Conservation (phyloP, 768 basidiomycete species). For the Clitopilus passeckerianus region DNA sequence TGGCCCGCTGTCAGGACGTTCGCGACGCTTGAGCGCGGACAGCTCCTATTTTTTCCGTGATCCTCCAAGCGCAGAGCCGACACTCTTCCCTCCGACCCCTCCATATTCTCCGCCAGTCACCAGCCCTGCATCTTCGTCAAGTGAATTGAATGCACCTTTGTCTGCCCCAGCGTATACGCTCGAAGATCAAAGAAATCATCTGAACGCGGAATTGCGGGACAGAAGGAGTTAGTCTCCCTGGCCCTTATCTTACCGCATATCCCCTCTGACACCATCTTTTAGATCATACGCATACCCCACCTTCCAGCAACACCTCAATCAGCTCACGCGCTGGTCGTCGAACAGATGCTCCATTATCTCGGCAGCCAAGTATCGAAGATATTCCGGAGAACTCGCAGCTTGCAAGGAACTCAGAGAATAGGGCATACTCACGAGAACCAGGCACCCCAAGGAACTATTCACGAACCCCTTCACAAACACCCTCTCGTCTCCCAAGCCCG, state of each 20-base stretch:
- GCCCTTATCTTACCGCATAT: not conserved
- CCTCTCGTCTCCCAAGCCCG: not conserved
- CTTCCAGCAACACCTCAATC: slow-evolving; percentile 6
- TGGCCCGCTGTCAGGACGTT: not conserved
- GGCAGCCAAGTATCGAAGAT: slow-evolving; percentile 35
- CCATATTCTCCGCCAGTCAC: slow-evolving; percentile 20
- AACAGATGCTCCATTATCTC: slow-evolving; percentile 29
- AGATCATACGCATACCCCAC: slow-evolving; percentile 4
- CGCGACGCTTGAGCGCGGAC: slow-evolving; percentile 29
- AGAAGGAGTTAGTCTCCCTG: slow-evolving; percentile 12
- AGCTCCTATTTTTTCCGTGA: slow-evolving; percentile 22
- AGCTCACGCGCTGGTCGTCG: not conserved
- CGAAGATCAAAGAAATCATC: slow-evolving; percentile 32
- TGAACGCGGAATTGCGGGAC: slow-evolving; percentile 21
- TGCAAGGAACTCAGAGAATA: not conserved
- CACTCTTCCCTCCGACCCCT: slow-evolving; percentile 23
- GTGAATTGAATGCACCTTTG: not conserved
- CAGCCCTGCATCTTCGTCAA: slow-evolving; percentile 8
- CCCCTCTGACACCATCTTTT: not conserved
- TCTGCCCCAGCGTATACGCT: slow-evolving; percentile 24
- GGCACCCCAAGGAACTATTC: not conserved
- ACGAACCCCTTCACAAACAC: not conserved
- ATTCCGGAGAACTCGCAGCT: slow-evolving; percentile 25
- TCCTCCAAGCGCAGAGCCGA: slow-evolving; percentile 24
- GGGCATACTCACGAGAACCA: not conserved